Base-by-base conservation (phyloP, 2,329 filamentous ascomycete genomes). In the Calycina herbarum region DNA sequence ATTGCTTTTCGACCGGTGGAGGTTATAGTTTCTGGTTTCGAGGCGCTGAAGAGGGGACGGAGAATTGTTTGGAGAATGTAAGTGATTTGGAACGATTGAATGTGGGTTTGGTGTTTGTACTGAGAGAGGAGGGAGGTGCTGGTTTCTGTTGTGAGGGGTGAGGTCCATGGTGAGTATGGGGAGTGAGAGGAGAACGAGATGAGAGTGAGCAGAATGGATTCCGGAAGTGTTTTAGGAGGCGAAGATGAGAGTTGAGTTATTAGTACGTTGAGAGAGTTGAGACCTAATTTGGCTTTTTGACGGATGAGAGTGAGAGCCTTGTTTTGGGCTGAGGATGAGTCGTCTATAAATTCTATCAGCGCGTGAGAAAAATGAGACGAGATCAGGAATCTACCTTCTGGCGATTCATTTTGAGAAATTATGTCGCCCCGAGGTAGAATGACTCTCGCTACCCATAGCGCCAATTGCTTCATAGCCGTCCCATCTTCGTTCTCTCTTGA, bases 31-130 rank as follows among this genome's bases (percentile, higher is more conserved):
- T 76, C 75, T 5, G 86, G 82, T 24, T 81, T 83, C 17, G 84
- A 80, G 65, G 82, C 82, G 33, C 82, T 81, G 79, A 94, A 93
- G 5, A 91, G 78, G 33, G 88, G 88, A 45, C 87, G 88, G 61
- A 94, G 82, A 72, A 88, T 88, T 71, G 79, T 78, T 67, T 83
- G 80, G 3, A 94, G 83, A 64, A 93, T 79, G 48, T 82, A 78
- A n/a, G 82, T 79, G 20, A 83, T 78, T 69, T 88, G 78, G 69
- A 87, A 83, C 1, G 69, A 64, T 20, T 60, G n/a, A 2, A 66
- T 60, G 24, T 62, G 57, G 11, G 64, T 48, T 45, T 75, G 66
- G 6, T 27, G 5, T 7, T 57, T 58, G 38, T 77, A 73, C 1
- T 68, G 24, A 0, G 72, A 56, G 4, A 84, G 68, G 1, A 83